A percentile compares a stretch with the other conserved stretches of the same genome.
Evolutionary conservation across 345 rosid genomes (phyloP).

Genomic region (Luvunga scandens): DNA sequence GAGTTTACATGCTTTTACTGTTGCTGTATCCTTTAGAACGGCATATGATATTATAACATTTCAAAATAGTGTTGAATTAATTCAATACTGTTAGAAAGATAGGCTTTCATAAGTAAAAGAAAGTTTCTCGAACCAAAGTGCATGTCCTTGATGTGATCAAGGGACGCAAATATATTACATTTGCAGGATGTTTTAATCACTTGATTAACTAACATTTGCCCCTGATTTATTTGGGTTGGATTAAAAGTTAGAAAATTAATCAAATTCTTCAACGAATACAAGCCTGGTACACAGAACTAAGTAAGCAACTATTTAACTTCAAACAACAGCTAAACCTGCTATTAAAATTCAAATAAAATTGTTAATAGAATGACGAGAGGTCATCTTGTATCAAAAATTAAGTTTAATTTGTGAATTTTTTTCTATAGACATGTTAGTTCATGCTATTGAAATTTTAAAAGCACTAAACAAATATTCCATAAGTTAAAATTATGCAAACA

Average conservation of each 20-base stretch:
- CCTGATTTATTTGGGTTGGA: neutral
- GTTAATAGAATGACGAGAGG: neutral
- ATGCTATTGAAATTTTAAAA: too few species aligned
- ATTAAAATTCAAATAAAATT: too few species aligned
- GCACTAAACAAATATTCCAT: too few species aligned
- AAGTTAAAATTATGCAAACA: too few species aligned
- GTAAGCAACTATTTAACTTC: neutral
- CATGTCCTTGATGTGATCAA: neutral
- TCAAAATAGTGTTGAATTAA: neutral
- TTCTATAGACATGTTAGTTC: too few species aligned
- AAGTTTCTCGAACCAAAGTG: too few species aligned
- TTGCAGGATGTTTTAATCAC: neutral
- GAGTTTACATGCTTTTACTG: too few species aligned
- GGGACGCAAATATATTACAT: neutral
- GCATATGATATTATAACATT: neutral
- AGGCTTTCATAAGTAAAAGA: neutral
- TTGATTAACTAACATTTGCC: neutral
- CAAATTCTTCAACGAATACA: neutral
- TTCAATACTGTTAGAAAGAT: neutral
- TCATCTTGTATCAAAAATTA: neutral
- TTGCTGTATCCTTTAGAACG: too few species aligned
- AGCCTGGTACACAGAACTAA: neutral
- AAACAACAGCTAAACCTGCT: neutral
- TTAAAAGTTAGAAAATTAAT: neutral
- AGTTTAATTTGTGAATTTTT: neutral